These are phyloP conservation scores for Didymosphaeria variabile DNA, from an alignment of 2,329 filamentous ascomycete species.

Conservation along the genomic window DNA sequence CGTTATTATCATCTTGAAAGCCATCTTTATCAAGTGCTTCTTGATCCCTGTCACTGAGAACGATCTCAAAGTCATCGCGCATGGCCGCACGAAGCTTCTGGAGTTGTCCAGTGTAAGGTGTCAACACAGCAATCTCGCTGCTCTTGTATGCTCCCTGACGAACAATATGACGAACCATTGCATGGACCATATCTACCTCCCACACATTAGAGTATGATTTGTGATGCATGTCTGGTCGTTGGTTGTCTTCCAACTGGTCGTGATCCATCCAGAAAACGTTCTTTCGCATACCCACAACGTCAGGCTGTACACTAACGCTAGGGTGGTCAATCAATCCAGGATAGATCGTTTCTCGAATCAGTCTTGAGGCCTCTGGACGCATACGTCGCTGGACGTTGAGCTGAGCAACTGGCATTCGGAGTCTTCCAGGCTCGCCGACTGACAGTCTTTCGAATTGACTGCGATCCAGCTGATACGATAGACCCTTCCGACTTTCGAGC, in stretches of 20 bases:
- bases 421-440: constrained; percentile 29
- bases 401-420: constrained; percentile 35
- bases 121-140: constrained; percentile 74
- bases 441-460: constrained; percentile 70
- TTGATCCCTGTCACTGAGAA: constrained; percentile 69
- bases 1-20: constrained; percentile 15
- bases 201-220: constrained; percentile 63
- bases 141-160: constrained; percentile 68
- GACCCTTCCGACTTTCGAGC: constrained; percentile 59
- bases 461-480: constrained; percentile 64
- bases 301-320: constrained; percentile 50
- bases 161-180: constrained; percentile 71
- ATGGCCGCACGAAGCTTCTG: constrained; percentile 60
- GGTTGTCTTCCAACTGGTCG: constrained; percentile 53
- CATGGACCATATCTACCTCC: constrained; percentile 71
- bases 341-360: constrained; percentile 68
- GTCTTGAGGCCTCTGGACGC: constrained; percentile 67
- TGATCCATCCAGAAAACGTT: constrained; percentile 72
- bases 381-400: constrained; percentile 71
- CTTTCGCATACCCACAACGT: constrained; percentile 63
- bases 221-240: constrained; percentile 21
- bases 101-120: constrained; percentile 69
- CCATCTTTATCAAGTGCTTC: constrained; percentile 58
- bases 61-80: constrained; percentile 64
- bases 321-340: constrained; percentile 62